Evolutionary conservation across 352 stramenopile species (phyloP).

Genomic region (Globisporangium sylvaticum): DNA sequence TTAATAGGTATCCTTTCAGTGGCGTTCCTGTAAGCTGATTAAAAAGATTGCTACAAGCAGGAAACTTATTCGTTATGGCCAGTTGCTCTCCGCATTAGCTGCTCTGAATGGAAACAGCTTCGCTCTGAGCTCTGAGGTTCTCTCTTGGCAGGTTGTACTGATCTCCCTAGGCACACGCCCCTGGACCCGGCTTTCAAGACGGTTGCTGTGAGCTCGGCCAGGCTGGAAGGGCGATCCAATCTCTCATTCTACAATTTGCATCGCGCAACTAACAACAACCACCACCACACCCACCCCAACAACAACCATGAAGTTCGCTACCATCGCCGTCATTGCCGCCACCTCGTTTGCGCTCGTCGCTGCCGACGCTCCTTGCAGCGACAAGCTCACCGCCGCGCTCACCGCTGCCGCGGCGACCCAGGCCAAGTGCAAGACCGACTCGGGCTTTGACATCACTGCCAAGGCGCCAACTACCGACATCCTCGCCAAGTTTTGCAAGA

Average conservation of each 20-base stretch:
- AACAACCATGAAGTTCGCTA: conserved; percentile 8
- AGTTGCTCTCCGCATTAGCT: no score
- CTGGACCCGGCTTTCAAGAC: no score
- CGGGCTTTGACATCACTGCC: not conserved
- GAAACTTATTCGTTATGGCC: no score
- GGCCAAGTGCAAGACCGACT: conserved; percentile 1
- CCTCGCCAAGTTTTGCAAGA: conserved; percentile 3
- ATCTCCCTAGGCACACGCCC: no score
- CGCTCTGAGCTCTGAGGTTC: no score
- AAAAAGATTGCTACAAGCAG: no score
- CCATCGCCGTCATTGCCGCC: not conserved
- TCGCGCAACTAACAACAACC: not conserved
- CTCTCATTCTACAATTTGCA: conserved; percentile 7
- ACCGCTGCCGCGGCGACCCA: not conserved
- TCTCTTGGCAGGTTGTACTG: no score
- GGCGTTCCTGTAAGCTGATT: no score
- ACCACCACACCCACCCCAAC: not conserved
- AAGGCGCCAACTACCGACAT: not conserved
- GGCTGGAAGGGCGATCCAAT: no score
- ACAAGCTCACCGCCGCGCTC: not conserved
- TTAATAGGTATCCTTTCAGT: no score
- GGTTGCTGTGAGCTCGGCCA: no score
- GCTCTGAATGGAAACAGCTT: no score
- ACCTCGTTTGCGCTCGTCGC: not conserved
- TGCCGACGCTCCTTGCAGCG: not conserved